Evolutionary conservation across 345 rosid species (phyloP).

Genomic region (Nasturtium officinale): DNA sequence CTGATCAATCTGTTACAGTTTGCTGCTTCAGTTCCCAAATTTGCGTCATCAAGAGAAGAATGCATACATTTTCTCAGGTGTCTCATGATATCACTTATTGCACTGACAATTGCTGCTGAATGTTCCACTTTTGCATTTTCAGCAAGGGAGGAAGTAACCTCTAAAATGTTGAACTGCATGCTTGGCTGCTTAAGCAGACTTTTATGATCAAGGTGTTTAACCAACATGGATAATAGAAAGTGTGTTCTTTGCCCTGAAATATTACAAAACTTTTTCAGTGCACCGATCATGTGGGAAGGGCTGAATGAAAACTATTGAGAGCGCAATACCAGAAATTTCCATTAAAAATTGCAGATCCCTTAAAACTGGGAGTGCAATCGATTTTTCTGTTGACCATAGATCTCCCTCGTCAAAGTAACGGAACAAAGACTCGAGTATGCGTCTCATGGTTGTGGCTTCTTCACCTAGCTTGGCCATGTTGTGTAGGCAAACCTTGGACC

Average conservation of each 20-base stretch:
- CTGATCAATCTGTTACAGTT: slow-evolving; percentile 60
- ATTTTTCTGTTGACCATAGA: slow-evolving; percentile 76
- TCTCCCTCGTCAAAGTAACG: slow-evolving; percentile 74
- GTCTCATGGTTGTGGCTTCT: slow-evolving; percentile 88
- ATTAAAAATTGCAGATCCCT: slow-evolving; percentile 86
- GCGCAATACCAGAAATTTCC: slow-evolving; percentile 71
- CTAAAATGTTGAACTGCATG: slow-evolving; percentile 79
- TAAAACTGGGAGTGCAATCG: slow-evolving; percentile 77
- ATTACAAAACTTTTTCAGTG: slow-evolving; percentile 30
- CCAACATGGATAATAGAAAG: slow-evolving; percentile 76
- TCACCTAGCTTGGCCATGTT: slow-evolving; percentile 95
- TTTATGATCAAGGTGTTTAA: slow-evolving; percentile 97
- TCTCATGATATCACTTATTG: slow-evolving; percentile 80
- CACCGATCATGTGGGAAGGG: slow-evolving; percentile 24
- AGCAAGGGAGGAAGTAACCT: slow-evolving; percentile 75
- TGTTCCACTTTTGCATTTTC: slow-evolving; percentile 66
- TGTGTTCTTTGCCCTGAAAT: slow-evolving; percentile 82
- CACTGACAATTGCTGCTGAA: slow-evolving; percentile 80
- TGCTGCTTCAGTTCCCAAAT: slow-evolving; percentile 59
- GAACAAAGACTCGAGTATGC: slow-evolving; percentile 87
- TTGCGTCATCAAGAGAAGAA: slow-evolving; percentile 73
- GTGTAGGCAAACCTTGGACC: slow-evolving; percentile 91
- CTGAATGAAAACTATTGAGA: slow-evolving; percentile 14
- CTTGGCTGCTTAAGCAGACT: slow-evolving; percentile 74
- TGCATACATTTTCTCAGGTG: slow-evolving; percentile 89